Base-by-base conservation (phyloP, 2,329 filamentous ascomycete species). In the Pseudofabraea citricarpa region DNA sequence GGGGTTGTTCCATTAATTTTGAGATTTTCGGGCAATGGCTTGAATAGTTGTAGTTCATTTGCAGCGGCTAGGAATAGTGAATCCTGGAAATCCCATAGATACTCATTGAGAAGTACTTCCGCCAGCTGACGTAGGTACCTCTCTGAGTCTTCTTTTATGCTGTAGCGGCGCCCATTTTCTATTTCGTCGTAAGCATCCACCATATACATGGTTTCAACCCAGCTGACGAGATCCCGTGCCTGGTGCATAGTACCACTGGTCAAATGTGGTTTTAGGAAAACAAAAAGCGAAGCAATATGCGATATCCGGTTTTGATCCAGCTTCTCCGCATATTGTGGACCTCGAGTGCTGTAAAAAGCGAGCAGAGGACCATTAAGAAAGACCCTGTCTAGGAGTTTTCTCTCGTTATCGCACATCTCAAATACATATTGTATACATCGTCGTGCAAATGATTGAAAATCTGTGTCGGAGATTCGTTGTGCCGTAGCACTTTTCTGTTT, bases 341-440 rank as follows among this genome's bases (percentile, higher is more conserved):
- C 52, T 55, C 19, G 35, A 33, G 20, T 43, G 40, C 4, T 52
- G 16, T 27, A 37, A 39, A 13, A 47, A 41, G 45, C 41, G 21
- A 59, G 41, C 12, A 60, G 45, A 21, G 54, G 53, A 2, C 58
- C 59, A 44, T 51, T 49, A 18, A 54, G 50, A 26, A 62, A 62
- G 44, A 56, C 57, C 16, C 50, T 51, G 3, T 50, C 52, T 13
- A 57, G 45, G 6, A 62, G 46, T 23, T 52, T 54, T 29, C 55
- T 45, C 41, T 62, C 59, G 31, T 57, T 62, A 32, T 60, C 52
- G 43, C 58, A 61, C 9, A 57, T 54, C 37, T 62, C 59, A 24
- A 62, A 52, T 20, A 59, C 47, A 45, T 58, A 56, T 36, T 57
- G 53, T 20, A 59, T 48, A 40, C 50, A 57, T 6, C 49, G 44